Base-by-base conservation (phyloP, 2,329 filamentous ascomycete genomes). In the Macroventuria anomochaeta region DNA sequence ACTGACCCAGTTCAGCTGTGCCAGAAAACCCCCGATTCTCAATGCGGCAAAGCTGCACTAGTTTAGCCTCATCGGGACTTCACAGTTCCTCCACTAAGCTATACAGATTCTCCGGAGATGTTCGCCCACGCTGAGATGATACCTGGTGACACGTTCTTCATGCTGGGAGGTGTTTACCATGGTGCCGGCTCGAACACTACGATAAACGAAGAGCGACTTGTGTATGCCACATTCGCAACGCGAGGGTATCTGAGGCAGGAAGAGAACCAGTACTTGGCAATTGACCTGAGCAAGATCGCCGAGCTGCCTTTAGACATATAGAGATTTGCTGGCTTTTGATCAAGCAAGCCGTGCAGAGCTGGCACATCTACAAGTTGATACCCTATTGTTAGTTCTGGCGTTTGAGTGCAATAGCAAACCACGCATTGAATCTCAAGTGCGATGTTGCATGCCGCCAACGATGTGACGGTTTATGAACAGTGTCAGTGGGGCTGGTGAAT, bases 231-330 rank as follows among this genome's bases (percentile, higher is more conserved):
- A 5, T 77, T 76, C 46, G 64, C 67, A 28, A 73, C 68, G 0
- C 58, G 68, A 25, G 73, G 73, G 3, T 74, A 60, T 41, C 46
- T 77, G 23, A 61, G 74, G 2, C 71, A 75, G 47, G 74, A 77
- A 53, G 75, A 78, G 60, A 77, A 77, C 37, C 73, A 76, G 52
- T 76, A 33, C 7, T 60, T 77, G 12, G 62, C 67, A 13, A 64
- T 64, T 15, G 53, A 61, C 21, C 33, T 64, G 13, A 62, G 65
- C 28, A 60, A 61, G 31, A 62, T 67, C 21, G 55, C 62, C 37
- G 39, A 64, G 48, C 39, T 63, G 20, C 58, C 61, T 4, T 7
- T 53, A 25, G 12, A 28, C 7, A 21, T 49, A 3, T 58, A 67
- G 39, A 41, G 56, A 31, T 58, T 61, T 33, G 57, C 62, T 17